These are phyloP conservation scores for Kwoniella newhampshirensis DNA, from an alignment of 768 basidiomycete genomes.

Conservation along the genomic window DNA sequence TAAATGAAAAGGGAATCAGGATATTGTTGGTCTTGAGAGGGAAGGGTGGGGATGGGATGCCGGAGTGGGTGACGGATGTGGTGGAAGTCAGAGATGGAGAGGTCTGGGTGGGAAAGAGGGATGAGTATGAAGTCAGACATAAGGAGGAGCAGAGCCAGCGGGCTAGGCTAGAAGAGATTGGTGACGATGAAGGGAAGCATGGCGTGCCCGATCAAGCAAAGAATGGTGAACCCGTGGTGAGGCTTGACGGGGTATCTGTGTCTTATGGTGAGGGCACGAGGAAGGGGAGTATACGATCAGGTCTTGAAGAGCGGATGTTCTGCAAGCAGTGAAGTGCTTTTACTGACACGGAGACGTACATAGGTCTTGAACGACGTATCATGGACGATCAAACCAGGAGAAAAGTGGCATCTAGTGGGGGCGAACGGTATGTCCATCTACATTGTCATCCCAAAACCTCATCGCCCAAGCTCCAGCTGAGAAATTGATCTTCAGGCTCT, in stretches of 20 bases:
- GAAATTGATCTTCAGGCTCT: conserved; percentile 61
- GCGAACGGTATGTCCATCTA: conserved; percentile 65
- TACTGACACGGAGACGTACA: no score
- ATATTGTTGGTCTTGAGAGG: conserved; percentile 48
- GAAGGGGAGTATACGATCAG: conserved; percentile 12
- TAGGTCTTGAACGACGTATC: conserved; percentile 74
- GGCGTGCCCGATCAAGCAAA: neutral
- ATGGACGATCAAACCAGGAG: conserved; percentile 79
- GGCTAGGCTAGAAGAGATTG: conserved; percentile 6
- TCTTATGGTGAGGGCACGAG: conserved; percentile 65
- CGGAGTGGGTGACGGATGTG: conserved; percentile 51
- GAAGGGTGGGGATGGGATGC: conserved; percentile 42
- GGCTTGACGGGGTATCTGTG: conserved; percentile 68
- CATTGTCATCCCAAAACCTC: neutral
- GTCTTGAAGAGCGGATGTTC: no score
- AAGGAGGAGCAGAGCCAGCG: neutral
- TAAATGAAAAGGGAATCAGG: conserved; percentile 36
- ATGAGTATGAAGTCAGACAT: conserved; percentile 43
- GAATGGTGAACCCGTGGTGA: conserved; percentile 58
- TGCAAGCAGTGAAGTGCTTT: no score
- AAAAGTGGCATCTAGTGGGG: conserved; percentile 87
- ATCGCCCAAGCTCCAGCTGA: neutral
- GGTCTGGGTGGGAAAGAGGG: conserved; percentile 61
- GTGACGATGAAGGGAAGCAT: neutral
- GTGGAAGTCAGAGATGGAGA: conserved; percentile 49